Evolutionary conservation across 176 grass and related monocot genomes (phyloP).

Genomic region (Rhipidocladum racemiflorum): DNA sequence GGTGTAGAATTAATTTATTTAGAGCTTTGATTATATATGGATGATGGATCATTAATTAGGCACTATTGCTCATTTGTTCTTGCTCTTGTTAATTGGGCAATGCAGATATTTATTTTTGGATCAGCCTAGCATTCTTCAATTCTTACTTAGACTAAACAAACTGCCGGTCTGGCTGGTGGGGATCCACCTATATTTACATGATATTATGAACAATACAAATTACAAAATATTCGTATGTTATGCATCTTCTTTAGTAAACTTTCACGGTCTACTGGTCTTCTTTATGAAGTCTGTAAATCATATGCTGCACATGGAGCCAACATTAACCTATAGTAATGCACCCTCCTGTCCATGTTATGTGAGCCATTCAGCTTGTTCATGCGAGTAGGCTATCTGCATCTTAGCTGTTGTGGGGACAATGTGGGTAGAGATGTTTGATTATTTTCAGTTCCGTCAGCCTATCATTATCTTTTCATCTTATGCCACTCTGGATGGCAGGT

Average conservation of each 20-base stretch:
- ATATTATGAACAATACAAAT: not conserved
- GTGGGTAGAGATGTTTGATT: slow-evolving; percentile 15
- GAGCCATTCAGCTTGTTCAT: slow-evolving; percentile 32
- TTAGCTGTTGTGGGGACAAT: slow-evolving; percentile 42
- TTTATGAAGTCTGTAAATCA: slow-evolving; percentile 15
- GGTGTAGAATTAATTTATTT: slow-evolving; percentile 18
- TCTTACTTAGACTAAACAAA: slow-evolving; percentile 15
- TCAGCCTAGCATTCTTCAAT: not conserved
- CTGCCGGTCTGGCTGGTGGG: not conserved
- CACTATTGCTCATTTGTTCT: not conserved
- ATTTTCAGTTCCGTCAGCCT: not conserved
- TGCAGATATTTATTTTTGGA: not conserved
- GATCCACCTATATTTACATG: slow-evolving; percentile 12
- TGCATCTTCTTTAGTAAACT: not conserved
- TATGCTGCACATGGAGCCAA: not conserved
- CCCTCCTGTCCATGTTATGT: slow-evolving; percentile 25
- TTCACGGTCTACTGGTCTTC: not conserved
- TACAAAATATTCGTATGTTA: not conserved
- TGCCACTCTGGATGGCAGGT: slow-evolving; percentile 59
- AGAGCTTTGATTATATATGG: not conserved
- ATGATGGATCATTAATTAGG: not conserved
- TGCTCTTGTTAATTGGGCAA: not conserved
- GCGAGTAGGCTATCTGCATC: slow-evolving; percentile 33
- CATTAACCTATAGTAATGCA: slow-evolving; percentile 20
- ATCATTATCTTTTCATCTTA: slow-evolving; percentile 24